Percentiles rank a stretch among this genome's conserved stretches.
These are phyloP conservation scores for Mortierella sp. DNA, from an alignment of 371 early-diverging fungal species.

Conservation along the genomic window DNA sequence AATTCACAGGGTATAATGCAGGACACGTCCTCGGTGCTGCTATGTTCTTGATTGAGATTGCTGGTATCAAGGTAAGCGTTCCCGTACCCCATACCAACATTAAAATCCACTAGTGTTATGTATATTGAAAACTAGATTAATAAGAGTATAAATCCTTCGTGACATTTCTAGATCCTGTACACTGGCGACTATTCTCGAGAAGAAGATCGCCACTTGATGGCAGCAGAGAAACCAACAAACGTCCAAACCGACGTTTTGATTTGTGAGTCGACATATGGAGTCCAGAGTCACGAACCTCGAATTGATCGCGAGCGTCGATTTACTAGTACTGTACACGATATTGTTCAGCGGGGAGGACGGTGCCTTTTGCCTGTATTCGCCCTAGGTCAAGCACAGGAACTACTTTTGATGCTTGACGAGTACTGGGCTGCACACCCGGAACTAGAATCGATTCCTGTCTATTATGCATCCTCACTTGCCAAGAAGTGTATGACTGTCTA, in stretches of 20 bases:
- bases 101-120: too few species aligned
- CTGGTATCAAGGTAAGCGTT: conserved; percentile 87
- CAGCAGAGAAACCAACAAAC: conserved; percentile 94
- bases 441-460: conserved; percentile 96
- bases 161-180: conserved; percentile 79
- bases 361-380: conserved; percentile 99
- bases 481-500: conserved; percentile 99
- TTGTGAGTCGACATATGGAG: conserved; percentile 99
- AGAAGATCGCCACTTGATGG: conserved; percentile 99
- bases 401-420: conserved; percentile 99
- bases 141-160: background rate
- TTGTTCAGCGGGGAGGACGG: conserved; percentile 97
- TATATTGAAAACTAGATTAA: background rate
- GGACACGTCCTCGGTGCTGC: conserved; percentile 99
- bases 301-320: conserved; percentile 97
- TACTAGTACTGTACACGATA: conserved; percentile 91
- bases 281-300: conserved; percentile 97
- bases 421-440: conserved; percentile 98
- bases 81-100: background rate
- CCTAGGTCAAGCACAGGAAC: conserved; percentile 99
- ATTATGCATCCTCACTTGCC: conserved; percentile 98
- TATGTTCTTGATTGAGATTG: conserved; percentile 99
- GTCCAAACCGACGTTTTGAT: conserved; percentile 94
- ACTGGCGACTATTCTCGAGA: conserved; percentile 99
- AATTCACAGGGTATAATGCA: conserved; percentile 98